Evolutionary conservation across 768 basidiomycete species (phyloP).

Genomic region (Agaricus subrufescens): DNA sequence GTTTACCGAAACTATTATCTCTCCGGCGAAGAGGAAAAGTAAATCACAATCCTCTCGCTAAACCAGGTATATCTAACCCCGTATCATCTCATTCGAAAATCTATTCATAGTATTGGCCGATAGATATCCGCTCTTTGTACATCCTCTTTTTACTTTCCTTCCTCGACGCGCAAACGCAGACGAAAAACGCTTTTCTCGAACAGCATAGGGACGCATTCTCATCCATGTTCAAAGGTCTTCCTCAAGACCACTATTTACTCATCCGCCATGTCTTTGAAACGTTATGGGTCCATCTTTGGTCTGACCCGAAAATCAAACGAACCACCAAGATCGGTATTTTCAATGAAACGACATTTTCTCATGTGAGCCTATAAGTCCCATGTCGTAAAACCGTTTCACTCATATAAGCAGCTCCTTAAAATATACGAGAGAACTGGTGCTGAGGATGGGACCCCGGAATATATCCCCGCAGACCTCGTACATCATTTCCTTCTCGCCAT

Average conservation of each 20-base stretch:
- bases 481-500: conserved; percentile 87
- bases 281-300: conserved; percentile 76
- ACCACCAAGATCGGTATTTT: conserved; percentile 71
- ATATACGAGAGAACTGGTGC: conserved; percentile 60
- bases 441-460: conserved; percentile 44
- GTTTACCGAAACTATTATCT: conserved; percentile 57
- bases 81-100: not conserved
- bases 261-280: conserved; percentile 63
- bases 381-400: not conserved
- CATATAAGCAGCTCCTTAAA: conserved; percentile 53
- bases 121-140: conserved; percentile 80
- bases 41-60: conserved; percentile 36
- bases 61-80: conserved; percentile 46
- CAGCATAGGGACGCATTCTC: conserved; percentile 62
- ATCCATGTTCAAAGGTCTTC: conserved; percentile 69
- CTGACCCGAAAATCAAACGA: conserved; percentile 65
- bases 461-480: conserved; percentile 70
- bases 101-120: not conserved
- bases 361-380: conserved; percentile 34
- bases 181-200: conserved; percentile 66
- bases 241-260: conserved; percentile 60
- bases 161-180: conserved; percentile 43
- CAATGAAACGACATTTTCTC: conserved; percentile 56
- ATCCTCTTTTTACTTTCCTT: conserved; percentile 73
- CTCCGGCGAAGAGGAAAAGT: conserved; percentile 63